Conservation (phyloP, 2,329 filamentous ascomycete species). For the Penicillium polonicum region DNA sequence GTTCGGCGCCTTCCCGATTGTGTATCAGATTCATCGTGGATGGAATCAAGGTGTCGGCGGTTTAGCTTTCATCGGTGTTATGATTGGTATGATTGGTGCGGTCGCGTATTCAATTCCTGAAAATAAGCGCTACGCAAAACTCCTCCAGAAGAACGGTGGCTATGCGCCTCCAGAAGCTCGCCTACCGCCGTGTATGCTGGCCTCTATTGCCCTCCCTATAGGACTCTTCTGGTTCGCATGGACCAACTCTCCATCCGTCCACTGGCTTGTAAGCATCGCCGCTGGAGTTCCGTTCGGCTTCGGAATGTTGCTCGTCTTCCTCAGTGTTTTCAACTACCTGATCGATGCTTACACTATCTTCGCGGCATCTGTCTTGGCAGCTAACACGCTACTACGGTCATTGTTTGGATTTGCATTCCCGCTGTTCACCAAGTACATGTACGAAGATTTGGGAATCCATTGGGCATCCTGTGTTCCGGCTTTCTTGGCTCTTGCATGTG, state of each 20-base stretch:
- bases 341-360: constrained; percentile 47
- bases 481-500: constrained; percentile 47
- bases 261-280: constrained; percentile 42
- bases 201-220: constrained; percentile 54
- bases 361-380: constrained; percentile 45
- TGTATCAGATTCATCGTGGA: constrained; percentile 47
- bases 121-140: constrained; percentile 42
- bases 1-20: constrained; percentile 54
- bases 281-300: constrained; percentile 43
- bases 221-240: constrained; percentile 62
- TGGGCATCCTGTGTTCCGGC: constrained; percentile 50
- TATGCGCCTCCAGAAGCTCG: constrained; percentile 62
- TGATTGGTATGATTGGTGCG: constrained; percentile 43
- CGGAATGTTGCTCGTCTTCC: constrained; percentile 44
- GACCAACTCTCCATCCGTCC: constrained; percentile 51
- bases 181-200: constrained; percentile 51
- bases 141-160: constrained; percentile 50
- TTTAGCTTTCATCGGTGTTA: constrained; percentile 52
- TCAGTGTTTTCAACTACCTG: constrained; percentile 44
- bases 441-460: constrained; percentile 46
- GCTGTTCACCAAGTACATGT: constrained; percentile 50
- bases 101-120: constrained; percentile 44
- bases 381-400: constrained; percentile 48
- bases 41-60: constrained; percentile 50
- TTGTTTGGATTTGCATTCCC: constrained; percentile 50